A percentile compares a stretch with the other conserved stretches of the same genome.
These are phyloP conservation scores for Brassica hybrid DNA, from an alignment of 441 rosid species.

Conservation along the genomic window DNA sequence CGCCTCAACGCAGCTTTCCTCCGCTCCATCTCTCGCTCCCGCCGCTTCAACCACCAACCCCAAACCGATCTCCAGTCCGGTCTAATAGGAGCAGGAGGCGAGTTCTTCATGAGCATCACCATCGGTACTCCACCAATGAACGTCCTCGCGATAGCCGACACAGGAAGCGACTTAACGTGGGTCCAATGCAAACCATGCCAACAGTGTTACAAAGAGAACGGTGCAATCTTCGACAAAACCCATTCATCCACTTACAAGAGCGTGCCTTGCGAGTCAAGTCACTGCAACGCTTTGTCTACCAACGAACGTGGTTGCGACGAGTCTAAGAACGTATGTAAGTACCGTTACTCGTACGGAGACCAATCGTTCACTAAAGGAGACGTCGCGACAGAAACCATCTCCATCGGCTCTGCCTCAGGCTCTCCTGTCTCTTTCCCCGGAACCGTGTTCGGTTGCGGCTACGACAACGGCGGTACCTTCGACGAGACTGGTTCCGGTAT, in stretches of 20 bases:
- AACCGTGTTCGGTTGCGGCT: conserved; percentile 59
- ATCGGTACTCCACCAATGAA: conserved; percentile 58
- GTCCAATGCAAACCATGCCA: conserved; percentile 66
- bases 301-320: conserved; percentile 38
- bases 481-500: conserved; percentile 54
- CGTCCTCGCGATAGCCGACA: conserved; percentile 54
- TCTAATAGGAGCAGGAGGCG: conserved; percentile 46
- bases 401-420: conserved; percentile 44
- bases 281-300: conserved; percentile 31
- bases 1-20: conserved; percentile 48
- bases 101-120: conserved; percentile 54
- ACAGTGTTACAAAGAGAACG: conserved; percentile 51
- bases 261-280: conserved; percentile 42
- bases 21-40: conserved; percentile 57
- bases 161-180: conserved; percentile 74
- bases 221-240: conserved; percentile 53
- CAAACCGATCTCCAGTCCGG: conserved; percentile 45
- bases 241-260: conserved; percentile 50
- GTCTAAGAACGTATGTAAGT: conserved; percentile 40
- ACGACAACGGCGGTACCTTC: conserved; percentile 47
- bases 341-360: conserved; percentile 55
- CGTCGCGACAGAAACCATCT: conserved; percentile 53
- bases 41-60: conserved; percentile 29
- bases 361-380: conserved; percentile 49
- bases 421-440: conserved; percentile 39